phyloP scores from a whole-genome alignment of 768 basidiomycete genomes.

The Trichaptum fuscoviolaceum region DNA sequence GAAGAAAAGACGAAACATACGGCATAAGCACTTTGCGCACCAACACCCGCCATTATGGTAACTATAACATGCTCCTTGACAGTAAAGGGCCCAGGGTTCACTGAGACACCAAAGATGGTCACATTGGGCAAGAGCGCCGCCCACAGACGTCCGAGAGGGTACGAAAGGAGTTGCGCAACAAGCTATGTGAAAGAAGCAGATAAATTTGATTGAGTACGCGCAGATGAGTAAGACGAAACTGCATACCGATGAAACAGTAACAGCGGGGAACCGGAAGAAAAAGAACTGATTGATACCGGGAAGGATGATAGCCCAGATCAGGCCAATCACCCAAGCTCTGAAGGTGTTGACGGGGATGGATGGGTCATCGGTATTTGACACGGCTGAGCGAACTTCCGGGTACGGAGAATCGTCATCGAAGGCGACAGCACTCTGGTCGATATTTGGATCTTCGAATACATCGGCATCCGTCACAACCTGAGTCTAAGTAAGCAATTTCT shows the following conservation, averaged over 20 bases:
- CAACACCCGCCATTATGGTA: constrained; percentile 37
- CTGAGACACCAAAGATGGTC: constrained; percentile 23
- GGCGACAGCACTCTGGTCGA: constrained; percentile 16
- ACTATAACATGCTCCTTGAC: constrained; percentile 39
- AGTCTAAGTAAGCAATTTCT: neutral
- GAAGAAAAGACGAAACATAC: constrained; percentile 12
- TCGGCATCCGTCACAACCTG: constrained; percentile 5
- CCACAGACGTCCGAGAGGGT: constrained; percentile 59
- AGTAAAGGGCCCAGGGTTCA: constrained; percentile 28
- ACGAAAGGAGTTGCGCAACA: constrained; percentile 65
- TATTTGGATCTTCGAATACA: constrained; percentile 29
- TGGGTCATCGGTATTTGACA: constrained; percentile 67
- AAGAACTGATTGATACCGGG: constrained; percentile 52
- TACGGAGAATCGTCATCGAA: constrained; percentile 64
- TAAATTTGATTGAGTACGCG: neutral
- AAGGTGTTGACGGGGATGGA: constrained; percentile 53
- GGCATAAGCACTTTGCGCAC: constrained; percentile 27
- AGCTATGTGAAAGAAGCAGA: constrained; percentile 23
- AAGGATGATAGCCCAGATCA: constrained; percentile 49
- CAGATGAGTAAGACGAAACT: constrained; percentile 9
- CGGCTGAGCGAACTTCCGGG: constrained; percentile 66
- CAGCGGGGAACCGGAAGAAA: constrained; percentile 57
- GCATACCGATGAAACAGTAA: constrained; percentile 44
- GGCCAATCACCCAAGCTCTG: constrained; percentile 47
- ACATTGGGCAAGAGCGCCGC: constrained; percentile 42